Evolutionary conservation across 371 early-diverging fungal genomes (phyloP).

Genomic region (Mortierella sp.): DNA sequence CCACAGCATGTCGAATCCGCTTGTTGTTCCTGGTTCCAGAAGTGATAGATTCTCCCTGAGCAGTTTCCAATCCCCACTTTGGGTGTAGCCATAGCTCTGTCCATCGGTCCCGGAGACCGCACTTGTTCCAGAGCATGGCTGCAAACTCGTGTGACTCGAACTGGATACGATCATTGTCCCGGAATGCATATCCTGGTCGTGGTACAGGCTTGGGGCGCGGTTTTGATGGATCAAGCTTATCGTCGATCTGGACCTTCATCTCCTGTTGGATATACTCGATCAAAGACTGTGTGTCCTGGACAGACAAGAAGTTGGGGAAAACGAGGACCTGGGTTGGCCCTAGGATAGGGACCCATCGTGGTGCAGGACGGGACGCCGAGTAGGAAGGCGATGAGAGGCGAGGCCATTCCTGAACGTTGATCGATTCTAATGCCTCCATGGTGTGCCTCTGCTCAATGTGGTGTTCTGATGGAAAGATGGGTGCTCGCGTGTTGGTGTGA

Average conservation of each 20-base stretch:
- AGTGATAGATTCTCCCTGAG: slow-evolving; percentile 26
- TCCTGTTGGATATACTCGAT: slow-evolving; percentile 58
- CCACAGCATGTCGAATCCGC: slow-evolving; percentile 53
- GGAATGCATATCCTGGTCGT: slow-evolving; percentile 72
- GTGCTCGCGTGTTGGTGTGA: no score
- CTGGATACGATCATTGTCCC: slow-evolving; percentile 76
- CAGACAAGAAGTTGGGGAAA: slow-evolving; percentile 58
- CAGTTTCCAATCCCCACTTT: slow-evolving; percentile 32
- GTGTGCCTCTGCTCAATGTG: not conserved
- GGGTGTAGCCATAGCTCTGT: slow-evolving; percentile 42
- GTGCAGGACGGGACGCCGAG: slow-evolving; percentile 25
- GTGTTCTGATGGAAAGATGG: no score
- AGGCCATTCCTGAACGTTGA: slow-evolving; percentile 23
- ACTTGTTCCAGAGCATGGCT: slow-evolving; percentile 63
- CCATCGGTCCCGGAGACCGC: slow-evolving; percentile 62
- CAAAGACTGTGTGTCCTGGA: slow-evolving; percentile 57
- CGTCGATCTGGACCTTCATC: slow-evolving; percentile 50
- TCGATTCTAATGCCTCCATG: not conserved
- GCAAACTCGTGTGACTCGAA: slow-evolving; percentile 64
- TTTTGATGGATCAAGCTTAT: slow-evolving; percentile 39
- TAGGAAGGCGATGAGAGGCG: slow-evolving; percentile 39
- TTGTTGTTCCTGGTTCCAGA: slow-evolving; percentile 39
- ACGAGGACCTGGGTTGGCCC: slow-evolving; percentile 62
- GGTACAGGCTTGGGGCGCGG: slow-evolving; percentile 54
- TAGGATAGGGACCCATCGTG: slow-evolving; percentile 49